phyloP scores from a whole-genome alignment of 768 basidiomycete genomes.

The Phaeotremella skinneri region DNA sequence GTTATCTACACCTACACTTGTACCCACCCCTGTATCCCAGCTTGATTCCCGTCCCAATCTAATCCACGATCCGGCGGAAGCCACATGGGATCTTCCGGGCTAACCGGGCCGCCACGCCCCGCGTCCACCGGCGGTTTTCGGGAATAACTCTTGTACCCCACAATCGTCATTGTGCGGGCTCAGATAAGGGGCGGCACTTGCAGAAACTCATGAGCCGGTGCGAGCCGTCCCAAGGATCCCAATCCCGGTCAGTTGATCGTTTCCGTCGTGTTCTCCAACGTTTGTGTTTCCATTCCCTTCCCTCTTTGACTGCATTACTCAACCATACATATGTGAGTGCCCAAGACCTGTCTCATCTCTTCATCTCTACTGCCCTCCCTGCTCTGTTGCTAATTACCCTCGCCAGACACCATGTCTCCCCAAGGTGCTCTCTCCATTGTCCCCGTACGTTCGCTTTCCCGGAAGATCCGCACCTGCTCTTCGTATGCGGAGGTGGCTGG shows the following conservation, averaged over 20 bases:
- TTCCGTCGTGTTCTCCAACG: no score
- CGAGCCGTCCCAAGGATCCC: neutral
- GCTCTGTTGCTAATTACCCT: no score
- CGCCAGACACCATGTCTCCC: slow-evolving; percentile 38
- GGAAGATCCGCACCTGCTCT: neutral
- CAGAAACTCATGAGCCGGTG: neutral
- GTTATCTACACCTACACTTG: no score
- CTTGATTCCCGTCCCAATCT: no score
- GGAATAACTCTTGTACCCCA: neutral
- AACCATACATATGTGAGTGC: no score
- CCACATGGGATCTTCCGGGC: neutral
- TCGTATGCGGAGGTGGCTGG: neutral
- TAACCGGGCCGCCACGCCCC: neutral
- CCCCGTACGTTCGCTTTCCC: slow-evolving; percentile 44
- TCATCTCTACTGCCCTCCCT: no score
- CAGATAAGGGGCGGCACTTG: neutral
- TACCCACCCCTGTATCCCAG: no score
- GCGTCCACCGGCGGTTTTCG: neutral
- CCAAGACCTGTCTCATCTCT: no score
- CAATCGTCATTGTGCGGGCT: neutral
- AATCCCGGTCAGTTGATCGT: neutral
- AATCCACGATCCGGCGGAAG: no score
- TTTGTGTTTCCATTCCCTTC: neutral
- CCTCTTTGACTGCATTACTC: no score
- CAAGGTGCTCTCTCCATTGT: slow-evolving; percentile 52